A percentile compares a stretch with the other conserved stretches of the same genome.
phyloP scores from a whole-genome alignment of 179 eudicot genomes.

The Nepenthes alata region DNA sequence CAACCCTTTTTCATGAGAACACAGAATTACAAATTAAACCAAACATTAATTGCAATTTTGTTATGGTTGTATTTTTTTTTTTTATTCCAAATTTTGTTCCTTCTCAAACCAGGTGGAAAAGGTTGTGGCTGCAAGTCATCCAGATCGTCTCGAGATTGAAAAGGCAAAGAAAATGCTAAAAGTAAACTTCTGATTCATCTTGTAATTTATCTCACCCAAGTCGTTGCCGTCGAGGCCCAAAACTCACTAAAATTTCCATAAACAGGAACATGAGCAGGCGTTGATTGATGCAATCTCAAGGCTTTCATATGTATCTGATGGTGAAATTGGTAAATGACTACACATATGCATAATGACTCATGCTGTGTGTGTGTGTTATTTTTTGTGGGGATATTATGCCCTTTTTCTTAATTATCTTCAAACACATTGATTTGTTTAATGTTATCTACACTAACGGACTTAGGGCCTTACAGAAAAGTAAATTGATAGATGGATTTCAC shows the following conservation, averaged over 20 bases:
- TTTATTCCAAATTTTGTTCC: constrained; percentile 1
- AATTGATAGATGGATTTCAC: too few species aligned
- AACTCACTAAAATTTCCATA: background rate
- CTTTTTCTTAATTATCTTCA: too few species aligned
- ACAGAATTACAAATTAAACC: background rate
- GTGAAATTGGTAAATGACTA: constrained; percentile 63
- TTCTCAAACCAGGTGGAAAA: constrained; percentile 63
- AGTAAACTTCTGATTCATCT: constrained; percentile 26
- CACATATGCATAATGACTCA: constrained; percentile 8
- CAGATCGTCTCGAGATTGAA: constrained; percentile 81
- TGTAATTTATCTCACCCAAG: background rate
- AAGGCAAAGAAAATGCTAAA: constrained; percentile 82
- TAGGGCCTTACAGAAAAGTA: too few species aligned
- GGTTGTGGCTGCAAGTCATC: constrained; percentile 61
- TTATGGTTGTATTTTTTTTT: background rate
- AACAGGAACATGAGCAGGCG: constrained; percentile 86
- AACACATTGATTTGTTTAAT: too few species aligned
- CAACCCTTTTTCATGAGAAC: background rate
- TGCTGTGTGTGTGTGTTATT: too few species aligned
- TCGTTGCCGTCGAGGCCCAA: too few species aligned
- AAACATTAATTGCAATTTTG: background rate
- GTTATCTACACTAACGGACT: too few species aligned
- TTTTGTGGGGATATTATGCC: too few species aligned
- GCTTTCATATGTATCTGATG: constrained; percentile 76
- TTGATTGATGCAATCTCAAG: constrained; percentile 73